phyloP scores from a whole-genome alignment of 768 basidiomycete genomes.

The Trametes maxima region DNA sequence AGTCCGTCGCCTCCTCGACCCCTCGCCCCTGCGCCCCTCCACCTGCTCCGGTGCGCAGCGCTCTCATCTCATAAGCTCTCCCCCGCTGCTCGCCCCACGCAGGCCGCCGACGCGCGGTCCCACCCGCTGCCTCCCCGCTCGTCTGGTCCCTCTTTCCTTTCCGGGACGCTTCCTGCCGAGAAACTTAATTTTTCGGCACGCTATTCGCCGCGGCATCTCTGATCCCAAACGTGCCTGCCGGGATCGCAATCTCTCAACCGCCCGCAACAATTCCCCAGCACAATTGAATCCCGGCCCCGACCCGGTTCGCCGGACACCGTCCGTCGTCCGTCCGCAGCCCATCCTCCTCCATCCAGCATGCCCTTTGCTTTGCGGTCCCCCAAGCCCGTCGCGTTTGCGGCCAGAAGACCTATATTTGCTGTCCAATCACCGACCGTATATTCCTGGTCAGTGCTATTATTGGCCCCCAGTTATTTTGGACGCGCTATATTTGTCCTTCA shows the following conservation, averaged over 20 bases:
- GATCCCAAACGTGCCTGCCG: neutral
- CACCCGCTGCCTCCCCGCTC: neutral
- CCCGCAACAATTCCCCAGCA: neutral
- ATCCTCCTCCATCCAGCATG: neutral
- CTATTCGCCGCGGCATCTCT: slow-evolving; percentile 14
- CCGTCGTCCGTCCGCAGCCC: neutral
- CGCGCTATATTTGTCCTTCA: neutral
- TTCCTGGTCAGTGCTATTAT: slow-evolving; percentile 2
- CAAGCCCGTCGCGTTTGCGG: neutral
- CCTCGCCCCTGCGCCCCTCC: neutral
- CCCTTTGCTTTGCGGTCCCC: slow-evolving; percentile 10
- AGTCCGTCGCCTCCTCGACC: neutral
- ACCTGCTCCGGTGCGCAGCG: neutral
- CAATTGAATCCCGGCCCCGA: slow-evolving; percentile 2
- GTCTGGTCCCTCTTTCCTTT: neutral
- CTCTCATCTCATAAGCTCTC: slow-evolving; percentile 4
- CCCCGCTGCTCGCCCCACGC: neutral
- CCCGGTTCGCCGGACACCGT: neutral
- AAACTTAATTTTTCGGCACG: slow-evolving; percentile 17
- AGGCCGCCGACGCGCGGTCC: neutral
- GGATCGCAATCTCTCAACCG: slow-evolving; percentile 13
- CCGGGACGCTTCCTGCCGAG: neutral
- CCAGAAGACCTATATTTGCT: neutral
- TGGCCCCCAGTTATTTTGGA: neutral
- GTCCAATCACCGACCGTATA: slow-evolving; percentile 8